These are phyloP conservation scores for Mortierella hygrophila DNA, from an alignment of 192 early-diverging fungal species.

Conservation along the genomic window DNA sequence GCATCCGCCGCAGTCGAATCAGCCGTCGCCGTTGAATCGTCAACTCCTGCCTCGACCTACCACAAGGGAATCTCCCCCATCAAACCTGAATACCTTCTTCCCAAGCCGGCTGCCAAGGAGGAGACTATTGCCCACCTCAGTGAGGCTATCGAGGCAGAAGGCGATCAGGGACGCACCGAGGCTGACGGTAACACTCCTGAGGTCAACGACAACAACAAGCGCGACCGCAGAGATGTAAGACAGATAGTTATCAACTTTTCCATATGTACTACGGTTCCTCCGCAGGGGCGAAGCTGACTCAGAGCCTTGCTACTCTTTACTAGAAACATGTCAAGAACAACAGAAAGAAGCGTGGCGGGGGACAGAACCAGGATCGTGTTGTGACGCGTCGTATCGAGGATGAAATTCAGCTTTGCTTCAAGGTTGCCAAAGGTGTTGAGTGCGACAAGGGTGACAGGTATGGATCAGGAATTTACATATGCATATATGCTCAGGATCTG, in stretches of 20 bases:
- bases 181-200: slow-evolving; percentile 3
- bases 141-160: slow-evolving; percentile 36
- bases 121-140: slow-evolving; percentile 36
- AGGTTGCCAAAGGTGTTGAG: slow-evolving; percentile 33
- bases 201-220: slow-evolving; percentile 48
- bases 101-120: slow-evolving; percentile 12
- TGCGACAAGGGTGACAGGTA: slow-evolving; percentile 51
- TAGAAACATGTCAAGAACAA: slow-evolving; percentile 54
- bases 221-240: slow-evolving; percentile 36
- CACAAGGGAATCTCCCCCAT: slow-evolving; percentile 41
- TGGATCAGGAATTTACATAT: neutral
- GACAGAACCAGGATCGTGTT: slow-evolving; percentile 51
- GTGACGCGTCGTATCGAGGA: slow-evolving; percentile 52
- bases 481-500: neutral
- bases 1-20: neutral
- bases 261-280: neutral
- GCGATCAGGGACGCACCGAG: slow-evolving; percentile 34
- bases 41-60: neutral
- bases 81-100: slow-evolving; percentile 34
- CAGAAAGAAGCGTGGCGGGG: slow-evolving; percentile 39
- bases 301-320: too few relatives aligned
- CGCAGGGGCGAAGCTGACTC: neutral
- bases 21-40: neutral
- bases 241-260: neutral
- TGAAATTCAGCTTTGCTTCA: slow-evolving; percentile 47